Base-by-base conservation (phyloP, 352 stramenopile species). In the Phytophthora cryptogea region DNA sequence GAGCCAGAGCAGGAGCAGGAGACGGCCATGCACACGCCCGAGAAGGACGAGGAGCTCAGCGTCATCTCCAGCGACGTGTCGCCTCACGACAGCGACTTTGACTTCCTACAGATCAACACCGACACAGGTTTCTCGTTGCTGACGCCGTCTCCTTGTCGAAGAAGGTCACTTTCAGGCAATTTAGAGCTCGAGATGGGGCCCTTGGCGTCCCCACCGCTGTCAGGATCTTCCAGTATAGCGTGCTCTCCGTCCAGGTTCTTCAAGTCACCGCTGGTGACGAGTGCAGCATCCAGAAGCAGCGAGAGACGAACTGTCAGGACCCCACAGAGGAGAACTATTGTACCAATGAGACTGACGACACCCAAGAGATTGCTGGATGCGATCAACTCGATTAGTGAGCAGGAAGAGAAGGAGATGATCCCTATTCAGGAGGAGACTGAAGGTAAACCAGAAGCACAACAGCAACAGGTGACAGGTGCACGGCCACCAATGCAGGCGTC, bases 161-260 rank as follows among this genome's bases (percentile, higher is more conserved):
- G n/a, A 41, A 7, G 49, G 28, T 14, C 10, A 14, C 51, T 69
- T 54, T 20, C 30, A 54, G 32, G 17, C 31, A 41, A 28, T 39
- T 5, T 46, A 1, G 54, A 56, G 4, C 27, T 46, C 4, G 45
- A 59, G n/a, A 11, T 63, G 42, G 56, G 50, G 16, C 44, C 54
- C 13, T 8, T 63, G 42, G 37, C 46, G 30, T 79, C 72, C 4
- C 71, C 65, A 5, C 55, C 55, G 17, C 36, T 64, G 44, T 72
- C 69, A 11, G 41, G 54, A 13, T 43, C 16, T 6, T 66, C 63
- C 2, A 85, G 63, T 39, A 47, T 57, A 0, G 45, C 72, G 9
- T 74, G 62, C 26, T 94, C 83, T 2, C 86, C 86, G 5, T 92
- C 86, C 10, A 70, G 58, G 16, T 94, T 92, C 63, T 90, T 94